Evolutionary conservation across 129 eudicot species (phyloP), one percentile per base, ranked within the genome.

Genomic region (Chrysanthemum seticuspe): DNA sequence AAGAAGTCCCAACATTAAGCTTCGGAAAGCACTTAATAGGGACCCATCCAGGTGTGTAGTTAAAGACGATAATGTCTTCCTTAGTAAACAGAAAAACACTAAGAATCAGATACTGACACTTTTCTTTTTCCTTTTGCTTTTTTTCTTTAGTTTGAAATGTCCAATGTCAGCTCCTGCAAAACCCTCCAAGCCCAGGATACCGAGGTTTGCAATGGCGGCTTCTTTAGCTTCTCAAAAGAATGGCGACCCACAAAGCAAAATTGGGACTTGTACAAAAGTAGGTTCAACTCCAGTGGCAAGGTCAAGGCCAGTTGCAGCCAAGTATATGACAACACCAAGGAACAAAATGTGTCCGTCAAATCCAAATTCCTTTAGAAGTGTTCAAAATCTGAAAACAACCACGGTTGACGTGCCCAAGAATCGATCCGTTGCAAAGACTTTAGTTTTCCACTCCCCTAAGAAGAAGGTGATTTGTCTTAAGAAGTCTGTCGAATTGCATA

Each of bases 101-200:
- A 10, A 64, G 23, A 40, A 51, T 70, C 55, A 12, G 16, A 27
- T 56, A 50, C 62, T 63, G 23, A 78, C 49, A 70, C 61, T 36
- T 68, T 2, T 16, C 21, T 10, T 72, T 65, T 44, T 52, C 12
- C 5, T 23, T 21, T 19, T 62, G 13, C 66, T 58, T 18, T 3
- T 3, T 56, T 79, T 29, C 72, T 40, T 61, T 61, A 79, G 78
- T 13, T 47, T 78, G 79, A 86, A 90, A 82, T 94, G 96, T 83
- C 99, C 97, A 62, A 80, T 73, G 76, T 87, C 99, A 27, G 99
- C 96, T 76, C 99, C 99, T 53, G 89, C 97, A n/a, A 94, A 94
- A 78, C 77, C 96, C 34, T 84, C 93, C 11, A 90, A 85, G 74
- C 71, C 93, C 70, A 84, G 93, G 68, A 19, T 87, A 57, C 83